phyloP scores from a whole-genome alignment of 257 asterid species.

The Salvia miltiorrhiza region DNA sequence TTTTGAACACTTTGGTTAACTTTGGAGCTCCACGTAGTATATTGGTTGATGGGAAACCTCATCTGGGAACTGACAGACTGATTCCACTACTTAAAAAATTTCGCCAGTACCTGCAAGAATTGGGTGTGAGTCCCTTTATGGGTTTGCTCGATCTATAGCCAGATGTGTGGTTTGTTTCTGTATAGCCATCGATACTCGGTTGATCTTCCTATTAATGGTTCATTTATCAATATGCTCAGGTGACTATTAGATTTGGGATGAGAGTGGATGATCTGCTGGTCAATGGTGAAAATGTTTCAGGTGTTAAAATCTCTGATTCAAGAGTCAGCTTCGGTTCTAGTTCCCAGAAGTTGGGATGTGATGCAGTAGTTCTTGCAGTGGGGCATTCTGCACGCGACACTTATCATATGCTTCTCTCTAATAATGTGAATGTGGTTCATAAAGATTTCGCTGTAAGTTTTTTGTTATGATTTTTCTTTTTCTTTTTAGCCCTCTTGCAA shows the following conservation, averaged over 20 bases:
- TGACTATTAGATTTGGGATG: conserved; percentile 70
- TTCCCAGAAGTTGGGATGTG: conserved; percentile 51
- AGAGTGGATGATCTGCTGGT: conserved; percentile 88
- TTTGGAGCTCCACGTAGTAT: conserved; percentile 94
- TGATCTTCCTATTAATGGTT: conserved; percentile 13
- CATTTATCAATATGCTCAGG: conserved; percentile 44
- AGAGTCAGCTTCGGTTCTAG: conserved; percentile 25
- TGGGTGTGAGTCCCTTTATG: conserved; percentile 69
- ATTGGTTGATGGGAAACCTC: conserved; percentile 93
- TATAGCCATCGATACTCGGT: background rate
- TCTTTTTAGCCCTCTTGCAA: conserved; percentile 7
- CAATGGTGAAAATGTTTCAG: conserved; percentile 53
- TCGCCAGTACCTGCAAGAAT: conserved; percentile 62
- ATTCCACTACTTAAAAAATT: conserved; percentile 79
- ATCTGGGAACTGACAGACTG: conserved; percentile 91
- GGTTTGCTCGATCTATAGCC: conserved; percentile 16
- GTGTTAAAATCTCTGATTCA: conserved; percentile 75
- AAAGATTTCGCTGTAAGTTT: conserved; percentile 90
- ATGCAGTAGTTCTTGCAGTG: conserved; percentile 91
- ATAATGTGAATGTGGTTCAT: conserved; percentile 59
- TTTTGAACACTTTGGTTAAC: conserved; percentile 73
- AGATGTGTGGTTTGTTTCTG: conserved; percentile 7
- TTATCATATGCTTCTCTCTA: conserved; percentile 80
- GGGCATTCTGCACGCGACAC: conserved; percentile 99
- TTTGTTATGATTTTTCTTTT: background rate